Conservation (phyloP, 1,139 yeast genomes). For the Sugiyamaella neomexicana region DNA sequence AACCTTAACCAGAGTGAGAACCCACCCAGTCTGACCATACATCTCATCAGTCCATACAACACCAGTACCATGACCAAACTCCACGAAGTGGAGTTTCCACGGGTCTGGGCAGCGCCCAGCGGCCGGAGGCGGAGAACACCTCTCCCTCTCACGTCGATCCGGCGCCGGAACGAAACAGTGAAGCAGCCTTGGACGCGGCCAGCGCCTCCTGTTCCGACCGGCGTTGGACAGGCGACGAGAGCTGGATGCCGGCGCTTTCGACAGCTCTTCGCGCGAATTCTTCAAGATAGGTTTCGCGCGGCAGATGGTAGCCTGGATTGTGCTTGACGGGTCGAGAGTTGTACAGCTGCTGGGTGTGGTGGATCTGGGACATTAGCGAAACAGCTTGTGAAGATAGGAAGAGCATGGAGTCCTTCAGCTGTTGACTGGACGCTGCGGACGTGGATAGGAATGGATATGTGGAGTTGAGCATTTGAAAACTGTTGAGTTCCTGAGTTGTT, state of each 20-base stretch:
- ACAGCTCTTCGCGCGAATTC: slow-evolving; percentile 26
- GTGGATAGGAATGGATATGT: slow-evolving; percentile 44
- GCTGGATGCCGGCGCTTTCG: slow-evolving; percentile 21
- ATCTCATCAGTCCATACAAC: too few species aligned
- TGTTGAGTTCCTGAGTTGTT: slow-evolving; percentile 43
- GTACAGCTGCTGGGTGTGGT: slow-evolving; percentile 14
- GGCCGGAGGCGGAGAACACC: not conserved
- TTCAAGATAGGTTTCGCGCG: slow-evolving; percentile 28
- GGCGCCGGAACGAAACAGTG: not conserved
- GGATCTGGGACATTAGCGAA: slow-evolving; percentile 21
- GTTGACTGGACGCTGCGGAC: slow-evolving; percentile 38
- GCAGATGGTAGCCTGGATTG: not conserved
- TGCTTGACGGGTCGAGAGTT: not conserved
- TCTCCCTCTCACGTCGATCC: not conserved
- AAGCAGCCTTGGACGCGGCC: slow-evolving; percentile 5
- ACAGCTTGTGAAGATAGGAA: slow-evolving; percentile 45
- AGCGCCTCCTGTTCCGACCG: slow-evolving; percentile 7
- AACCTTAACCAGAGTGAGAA: too few species aligned
- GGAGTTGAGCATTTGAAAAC: slow-evolving; percentile 42
- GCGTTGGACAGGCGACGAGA: not conserved
- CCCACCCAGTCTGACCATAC: too few species aligned
- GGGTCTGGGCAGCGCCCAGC: not conserved
- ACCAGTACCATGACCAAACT: too few species aligned
- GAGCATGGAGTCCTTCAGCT: slow-evolving; percentile 52
- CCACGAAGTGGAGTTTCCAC: not conserved